phyloP scores from a whole-genome alignment of 2,329 filamentous ascomycete genomes.

The Colletotrichum cereale region DNA sequence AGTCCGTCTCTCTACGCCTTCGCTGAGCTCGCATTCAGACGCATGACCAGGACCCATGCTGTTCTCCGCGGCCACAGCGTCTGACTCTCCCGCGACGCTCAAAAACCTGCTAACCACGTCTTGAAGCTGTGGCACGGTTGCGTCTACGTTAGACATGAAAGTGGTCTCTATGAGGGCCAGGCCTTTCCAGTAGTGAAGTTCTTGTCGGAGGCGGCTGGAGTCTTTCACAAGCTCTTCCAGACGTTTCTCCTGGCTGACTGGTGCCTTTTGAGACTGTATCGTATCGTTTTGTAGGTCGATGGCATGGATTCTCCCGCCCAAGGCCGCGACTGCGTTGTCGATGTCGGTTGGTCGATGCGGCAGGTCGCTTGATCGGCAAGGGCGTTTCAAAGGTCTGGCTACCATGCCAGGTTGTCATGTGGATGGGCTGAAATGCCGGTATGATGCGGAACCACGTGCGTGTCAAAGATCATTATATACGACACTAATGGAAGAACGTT shows the following conservation, averaged over 20 bases:
- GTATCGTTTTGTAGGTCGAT: constrained; percentile 5
- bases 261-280: constrained; percentile 15
- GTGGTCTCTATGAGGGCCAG: background rate
- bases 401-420: no score
- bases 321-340: background rate
- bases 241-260: constrained; percentile 57
- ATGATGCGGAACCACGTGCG: no score
- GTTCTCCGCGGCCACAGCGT: background rate
- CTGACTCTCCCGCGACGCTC: no score
- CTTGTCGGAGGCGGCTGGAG: constrained; percentile 5
- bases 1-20: no score
- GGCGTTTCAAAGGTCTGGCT: constrained; percentile 7
- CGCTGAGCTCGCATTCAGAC: no score
- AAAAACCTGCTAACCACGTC: background rate
- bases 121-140: background rate
- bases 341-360: background rate
- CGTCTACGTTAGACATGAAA: background rate
- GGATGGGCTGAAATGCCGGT: no score
- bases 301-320: background rate
- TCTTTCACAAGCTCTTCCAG: constrained; percentile 49
- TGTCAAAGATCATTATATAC: no score
- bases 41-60: background rate
- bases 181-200: constrained; percentile 10
- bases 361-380: background rate
- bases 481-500: no score